Percentiles rank a stretch among this genome's conserved stretches.
Conservation (phyloP, 257 asterid genomes). For the Plantago ovata region DNA sequence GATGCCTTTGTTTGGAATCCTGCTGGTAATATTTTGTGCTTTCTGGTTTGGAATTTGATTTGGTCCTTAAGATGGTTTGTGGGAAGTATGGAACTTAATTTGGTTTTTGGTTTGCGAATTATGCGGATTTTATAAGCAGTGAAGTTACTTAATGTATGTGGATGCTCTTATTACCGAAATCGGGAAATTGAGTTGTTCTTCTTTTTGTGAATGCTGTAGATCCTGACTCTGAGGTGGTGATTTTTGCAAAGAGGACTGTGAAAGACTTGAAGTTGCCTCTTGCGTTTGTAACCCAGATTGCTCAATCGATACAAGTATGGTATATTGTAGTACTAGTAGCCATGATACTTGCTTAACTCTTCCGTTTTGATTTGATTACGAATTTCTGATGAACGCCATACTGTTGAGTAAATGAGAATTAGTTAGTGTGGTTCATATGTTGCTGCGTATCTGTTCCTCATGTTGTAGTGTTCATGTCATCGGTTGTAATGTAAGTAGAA, state of each 20-base stretch:
- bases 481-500: too few relatives aligned
- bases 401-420: conserved; percentile 5
- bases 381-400: conserved; percentile 8
- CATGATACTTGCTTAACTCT: neutral
- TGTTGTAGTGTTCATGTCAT: neutral
- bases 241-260: conserved; percentile 86
- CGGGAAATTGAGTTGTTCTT: conserved; percentile 10
- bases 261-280: conserved; percentile 95
- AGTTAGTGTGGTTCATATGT: neutral
- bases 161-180: conserved; percentile 11
- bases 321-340: conserved; percentile 10
- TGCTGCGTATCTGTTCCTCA: conserved; percentile 3
- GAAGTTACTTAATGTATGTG: neutral
- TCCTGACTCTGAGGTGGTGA: conserved; percentile 85
- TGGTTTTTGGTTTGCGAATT: too few relatives aligned
- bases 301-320: conserved; percentile 87
- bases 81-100: neutral
- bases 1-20: conserved; percentile 95
- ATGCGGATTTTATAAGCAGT: too few relatives aligned
- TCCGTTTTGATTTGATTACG: neutral
- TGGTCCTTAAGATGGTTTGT: neutral
- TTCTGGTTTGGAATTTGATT: neutral
- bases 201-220: conserved; percentile 37
- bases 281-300: conserved; percentile 82
- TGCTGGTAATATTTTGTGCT: conserved; percentile 51